phyloP scores from a whole-genome alignment of 352 stramenopile species.

The Pelagophyceae sp. region DNA sequence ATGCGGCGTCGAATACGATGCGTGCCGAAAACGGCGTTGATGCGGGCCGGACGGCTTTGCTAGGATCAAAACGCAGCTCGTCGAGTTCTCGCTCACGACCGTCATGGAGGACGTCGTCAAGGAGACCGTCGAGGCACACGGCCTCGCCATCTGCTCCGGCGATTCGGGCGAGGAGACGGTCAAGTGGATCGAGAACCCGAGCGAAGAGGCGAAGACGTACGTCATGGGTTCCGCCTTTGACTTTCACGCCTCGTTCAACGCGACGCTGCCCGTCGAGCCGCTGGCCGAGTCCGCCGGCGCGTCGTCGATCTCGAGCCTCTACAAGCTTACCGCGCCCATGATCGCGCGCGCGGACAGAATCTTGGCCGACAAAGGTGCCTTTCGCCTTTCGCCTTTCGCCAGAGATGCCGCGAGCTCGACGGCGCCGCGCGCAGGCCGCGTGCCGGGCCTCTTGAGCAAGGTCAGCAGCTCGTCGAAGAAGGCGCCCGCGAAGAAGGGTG shows the following conservation, averaged over 20 bases:
- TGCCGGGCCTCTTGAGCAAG: not conserved
- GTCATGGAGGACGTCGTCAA: slow-evolving; percentile 21
- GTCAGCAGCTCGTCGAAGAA: not conserved
- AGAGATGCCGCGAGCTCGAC: too few relatives aligned
- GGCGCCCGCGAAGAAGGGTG: not conserved
- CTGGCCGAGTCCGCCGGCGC: not conserved
- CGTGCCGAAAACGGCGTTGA: too few relatives aligned
- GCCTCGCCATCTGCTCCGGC: not conserved
- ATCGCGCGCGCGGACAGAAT: not conserved
- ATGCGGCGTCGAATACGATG: too few relatives aligned
- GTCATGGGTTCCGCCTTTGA: not conserved
- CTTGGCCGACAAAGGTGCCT: not conserved
- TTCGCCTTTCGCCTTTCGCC: too few relatives aligned
- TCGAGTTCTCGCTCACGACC: slow-evolving; percentile 13
- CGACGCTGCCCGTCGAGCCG: not conserved
- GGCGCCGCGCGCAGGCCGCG: too few relatives aligned
- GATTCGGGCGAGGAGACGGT: not conserved
- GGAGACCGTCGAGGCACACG: not conserved
- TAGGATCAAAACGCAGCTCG: slow-evolving; percentile 14
- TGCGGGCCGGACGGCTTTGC: too few relatives aligned
- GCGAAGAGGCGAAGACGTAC: not conserved
- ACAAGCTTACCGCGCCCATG: not conserved
- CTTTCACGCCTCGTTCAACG: slow-evolving; percentile 18
- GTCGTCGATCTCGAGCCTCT: not conserved
- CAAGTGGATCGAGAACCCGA: slow-evolving; percentile 12